Base-by-base conservation (phyloP, 305 asterid species). In the Fraxinus baroniana region DNA sequence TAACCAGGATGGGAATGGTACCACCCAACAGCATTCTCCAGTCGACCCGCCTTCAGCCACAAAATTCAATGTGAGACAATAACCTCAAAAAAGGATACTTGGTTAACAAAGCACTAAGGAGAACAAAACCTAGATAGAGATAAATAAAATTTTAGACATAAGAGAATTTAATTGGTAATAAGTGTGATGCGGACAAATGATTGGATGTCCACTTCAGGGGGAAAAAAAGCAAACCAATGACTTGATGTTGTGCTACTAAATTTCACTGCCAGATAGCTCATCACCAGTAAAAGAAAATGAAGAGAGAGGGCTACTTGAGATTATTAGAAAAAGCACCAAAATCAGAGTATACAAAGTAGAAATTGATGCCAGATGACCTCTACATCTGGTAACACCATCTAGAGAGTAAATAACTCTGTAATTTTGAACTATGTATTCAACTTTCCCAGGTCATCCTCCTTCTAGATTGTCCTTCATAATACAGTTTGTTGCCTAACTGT, bases 1-100 rank as follows among this genome's bases (percentile, higher is more conserved):
- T 93, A 96, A 83, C 99, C 99, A 83, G 99, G 99, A 87, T 94
- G 99, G 4, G 99, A 96, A 81, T 96, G 99, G 87, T 96, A 96
- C 99, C 98, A 96, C 49, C 99, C 99, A 7, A 96, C 97, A 39
- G 89, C 99, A 86, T 94, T 96, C 90, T 96, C 99, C 74, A 93
- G 80, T 18, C 99, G 92, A 15, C 98, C 99, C 2, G 98, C 99
- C 99, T 94, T 79, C 70, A 84, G 79, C 79, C 10, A 83, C 9
- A 66, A 85, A 72, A 79, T 49, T 37, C 49, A 80, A 70, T 44
- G 46, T 60, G 39, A 72, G 82, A 28, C 32, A 28, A 46, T 64
- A 10, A 64, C 52, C 41, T 70, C 22, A 49, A 57, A 82, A 37
- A 33, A 71, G 46, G 82, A 28, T 20, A 22, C 72, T 62, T 3